Evolutionary conservation across 1,284 basidiomycete species (phyloP).

Genomic region (Lentinula novae-zelandiae): DNA sequence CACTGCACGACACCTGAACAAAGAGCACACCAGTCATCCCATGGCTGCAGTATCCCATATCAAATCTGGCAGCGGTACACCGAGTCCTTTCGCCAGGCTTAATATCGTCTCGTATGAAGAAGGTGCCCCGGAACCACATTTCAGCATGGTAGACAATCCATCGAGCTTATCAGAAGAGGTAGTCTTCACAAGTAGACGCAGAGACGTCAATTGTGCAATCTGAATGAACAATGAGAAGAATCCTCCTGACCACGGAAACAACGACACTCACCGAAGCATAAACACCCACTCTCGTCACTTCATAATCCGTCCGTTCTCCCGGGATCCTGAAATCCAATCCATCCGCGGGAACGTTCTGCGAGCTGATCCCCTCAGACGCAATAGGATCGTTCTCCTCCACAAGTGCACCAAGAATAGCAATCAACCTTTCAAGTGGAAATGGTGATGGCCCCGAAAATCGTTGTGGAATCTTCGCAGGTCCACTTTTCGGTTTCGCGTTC

Average conservation of each 20-base stretch:
- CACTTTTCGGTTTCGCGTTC: constrained; percentile 29
- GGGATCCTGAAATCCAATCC: constrained; percentile 46
- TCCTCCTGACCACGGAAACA: constrained; percentile 1
- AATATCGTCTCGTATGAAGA: constrained; percentile 59
- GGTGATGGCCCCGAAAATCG: constrained; percentile 76
- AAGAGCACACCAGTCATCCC: background rate
- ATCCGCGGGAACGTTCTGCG: constrained; percentile 38
- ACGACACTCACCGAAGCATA: constrained; percentile 48
- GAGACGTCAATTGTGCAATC: constrained; percentile 70
- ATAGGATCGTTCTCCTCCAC: constrained; percentile 75
- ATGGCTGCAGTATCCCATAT: constrained; percentile 55
- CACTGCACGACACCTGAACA: background rate
- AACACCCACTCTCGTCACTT: constrained; percentile 57
- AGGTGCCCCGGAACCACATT: constrained; percentile 45
- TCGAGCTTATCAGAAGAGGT: constrained; percentile 67
- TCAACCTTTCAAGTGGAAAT: constrained; percentile 79
- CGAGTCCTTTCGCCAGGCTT: constrained; percentile 59
- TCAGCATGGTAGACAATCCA: constrained; percentile 59
- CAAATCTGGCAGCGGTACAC: constrained; percentile 64
- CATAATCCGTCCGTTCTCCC: constrained; percentile 67
- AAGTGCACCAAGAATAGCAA: constrained; percentile 81
- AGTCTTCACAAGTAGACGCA: constrained; percentile 66
- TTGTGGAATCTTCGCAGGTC: constrained; percentile 65
- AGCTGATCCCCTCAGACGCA: background rate
- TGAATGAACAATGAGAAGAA: constrained; percentile 26